phyloP scores from a whole-genome alignment of 2,329 filamentous ascomycete species.

The Geosmithia morbida region DNA sequence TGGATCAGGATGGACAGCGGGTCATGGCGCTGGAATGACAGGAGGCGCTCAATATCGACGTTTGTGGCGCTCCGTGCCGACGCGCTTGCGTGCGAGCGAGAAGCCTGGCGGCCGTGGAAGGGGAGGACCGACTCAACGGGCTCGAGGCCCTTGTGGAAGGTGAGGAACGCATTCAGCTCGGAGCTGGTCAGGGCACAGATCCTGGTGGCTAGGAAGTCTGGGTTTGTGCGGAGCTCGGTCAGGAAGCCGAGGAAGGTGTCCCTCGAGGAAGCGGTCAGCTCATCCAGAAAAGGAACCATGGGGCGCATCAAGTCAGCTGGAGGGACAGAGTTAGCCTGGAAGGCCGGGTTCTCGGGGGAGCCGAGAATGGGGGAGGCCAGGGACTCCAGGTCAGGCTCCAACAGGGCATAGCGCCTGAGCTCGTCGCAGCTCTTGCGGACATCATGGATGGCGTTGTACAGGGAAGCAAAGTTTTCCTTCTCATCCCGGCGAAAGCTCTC shows the following conservation, averaged over 20 bases:
- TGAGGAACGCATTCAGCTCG: conserved; percentile 66
- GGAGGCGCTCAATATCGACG: conserved; percentile 61
- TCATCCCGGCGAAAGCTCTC: conserved; percentile 69
- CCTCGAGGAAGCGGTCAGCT: conserved; percentile 61
- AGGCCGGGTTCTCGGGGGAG: conserved; percentile 35
- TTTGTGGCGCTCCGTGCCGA: conserved; percentile 31
- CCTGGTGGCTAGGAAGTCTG: conserved; percentile 74
- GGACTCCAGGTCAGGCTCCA: conserved; percentile 59
- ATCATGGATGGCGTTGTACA: conserved; percentile 69
- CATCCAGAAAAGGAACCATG: conserved; percentile 47
- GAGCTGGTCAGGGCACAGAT: conserved; percentile 60
- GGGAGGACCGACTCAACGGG: conserved; percentile 72
- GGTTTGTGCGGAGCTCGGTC: conserved; percentile 69
- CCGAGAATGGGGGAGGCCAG: conserved; percentile 23
- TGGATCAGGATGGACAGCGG: conserved; percentile 74
- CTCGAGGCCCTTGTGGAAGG: conserved; percentile 66
- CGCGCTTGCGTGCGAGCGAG: conserved; percentile 28
- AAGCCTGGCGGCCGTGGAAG: conserved; percentile 41
- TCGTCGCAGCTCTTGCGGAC: conserved; percentile 66
- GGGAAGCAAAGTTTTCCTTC: conserved; percentile 58
- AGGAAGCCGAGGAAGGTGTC: conserved; percentile 69
- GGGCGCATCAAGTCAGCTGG: conserved; percentile 20
- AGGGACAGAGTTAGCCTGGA: conserved; percentile 25
- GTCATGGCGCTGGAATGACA: conserved; percentile 82
- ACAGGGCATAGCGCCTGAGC: conserved; percentile 52